A percentile compares a stretch with the other conserved stretches of the same genome.
These are phyloP conservation scores for Sphagnum contortum DNA, from an alignment of 225 moss, liverwort and hornwort genomes.

Conservation along the genomic window DNA sequence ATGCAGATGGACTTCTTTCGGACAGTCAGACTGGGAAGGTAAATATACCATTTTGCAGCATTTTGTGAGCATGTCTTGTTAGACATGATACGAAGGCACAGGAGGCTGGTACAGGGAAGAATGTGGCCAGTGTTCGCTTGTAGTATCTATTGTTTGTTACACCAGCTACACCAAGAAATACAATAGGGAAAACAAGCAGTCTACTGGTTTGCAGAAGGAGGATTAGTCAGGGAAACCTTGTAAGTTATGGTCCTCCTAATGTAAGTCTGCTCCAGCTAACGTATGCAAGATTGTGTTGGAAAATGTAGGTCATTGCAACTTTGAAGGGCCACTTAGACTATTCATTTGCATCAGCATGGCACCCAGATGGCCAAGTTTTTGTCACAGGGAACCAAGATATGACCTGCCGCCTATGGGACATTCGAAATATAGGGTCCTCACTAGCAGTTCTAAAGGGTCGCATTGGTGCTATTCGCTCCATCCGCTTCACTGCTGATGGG, in stretches of 20 bases:
- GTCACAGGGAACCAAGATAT: constrained; percentile 60
- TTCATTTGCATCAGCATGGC: constrained; percentile 62
- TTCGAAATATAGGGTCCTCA: constrained; percentile 25
- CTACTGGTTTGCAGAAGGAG: too few species aligned
- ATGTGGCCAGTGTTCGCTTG: too few species aligned
- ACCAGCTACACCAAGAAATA: too few species aligned
- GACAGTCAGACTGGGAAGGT: constrained; percentile 47
- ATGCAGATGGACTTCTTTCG: constrained; percentile 44
- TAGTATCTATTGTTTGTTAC: too few species aligned
- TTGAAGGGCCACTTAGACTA: constrained; percentile 46
- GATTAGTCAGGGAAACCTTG: too few species aligned
- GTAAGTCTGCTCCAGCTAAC: too few species aligned
- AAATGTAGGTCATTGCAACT: constrained; percentile 33
- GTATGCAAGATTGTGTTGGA: too few species aligned
- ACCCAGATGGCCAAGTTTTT: constrained; percentile 44
- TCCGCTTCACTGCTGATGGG: constrained; percentile 50
- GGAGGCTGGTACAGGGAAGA: background rate
- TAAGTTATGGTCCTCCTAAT: too few species aligned
- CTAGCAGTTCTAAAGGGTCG: constrained; percentile 49
- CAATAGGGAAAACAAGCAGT: too few species aligned
- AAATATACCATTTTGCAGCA: background rate
- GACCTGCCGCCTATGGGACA: constrained; percentile 55
- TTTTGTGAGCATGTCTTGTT: background rate
- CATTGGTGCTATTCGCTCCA: constrained; percentile 48
- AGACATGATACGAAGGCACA: background rate